Percentiles rank a stretch among this genome's conserved stretches.
These are phyloP conservation scores for Leishmania guyanensis DNA, from an alignment of 208 protist species.

Conservation along the genomic window DNA sequence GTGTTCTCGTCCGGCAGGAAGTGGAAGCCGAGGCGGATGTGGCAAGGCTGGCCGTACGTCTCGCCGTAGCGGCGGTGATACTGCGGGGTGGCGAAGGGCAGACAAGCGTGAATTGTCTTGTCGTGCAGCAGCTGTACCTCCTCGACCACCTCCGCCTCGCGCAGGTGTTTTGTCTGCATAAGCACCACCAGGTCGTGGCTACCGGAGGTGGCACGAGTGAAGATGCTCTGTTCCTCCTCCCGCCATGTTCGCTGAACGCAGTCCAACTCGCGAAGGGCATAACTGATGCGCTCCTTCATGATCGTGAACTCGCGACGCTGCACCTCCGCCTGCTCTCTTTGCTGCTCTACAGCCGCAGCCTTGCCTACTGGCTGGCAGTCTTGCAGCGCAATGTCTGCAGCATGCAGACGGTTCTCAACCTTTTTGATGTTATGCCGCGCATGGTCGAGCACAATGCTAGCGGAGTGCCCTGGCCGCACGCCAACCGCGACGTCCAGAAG, in stretches of 20 bases:
- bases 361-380: conserved; percentile 8
- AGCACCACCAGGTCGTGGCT: conserved; percentile 53
- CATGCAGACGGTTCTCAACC: conserved; percentile 64
- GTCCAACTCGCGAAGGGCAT: conserved; percentile 49
- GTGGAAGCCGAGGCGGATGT: conserved; percentile 77
- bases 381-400: conserved; percentile 49
- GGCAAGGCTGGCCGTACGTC: conserved; percentile 86
- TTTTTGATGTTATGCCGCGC: conserved; percentile 40
- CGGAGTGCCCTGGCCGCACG: conserved; percentile 66
- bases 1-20: conserved; percentile 45
- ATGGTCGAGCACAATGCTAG: conserved; percentile 79
- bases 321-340: conserved; percentile 24
- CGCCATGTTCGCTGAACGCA: conserved; percentile 49
- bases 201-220: conserved; percentile 54
- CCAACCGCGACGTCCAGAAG: conserved; percentile 83
- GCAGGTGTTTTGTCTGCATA: conserved; percentile 64
- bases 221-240: conserved; percentile 60
- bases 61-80: conserved; percentile 81
- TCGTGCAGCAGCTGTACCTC: conserved; percentile 72
- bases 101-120: conserved; percentile 61
- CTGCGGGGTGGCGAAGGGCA: conserved; percentile 84
- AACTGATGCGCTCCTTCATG: conserved; percentile 61
- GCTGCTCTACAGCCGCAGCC: conserved; percentile 7
- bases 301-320: conserved; percentile 65
- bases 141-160: conserved; percentile 70